A percentile compares a stretch with the other conserved stretches of the same genome.
Conservation (phyloP, 2,329 filamentous ascomycete species). For the Phyllachora maydis region DNA sequence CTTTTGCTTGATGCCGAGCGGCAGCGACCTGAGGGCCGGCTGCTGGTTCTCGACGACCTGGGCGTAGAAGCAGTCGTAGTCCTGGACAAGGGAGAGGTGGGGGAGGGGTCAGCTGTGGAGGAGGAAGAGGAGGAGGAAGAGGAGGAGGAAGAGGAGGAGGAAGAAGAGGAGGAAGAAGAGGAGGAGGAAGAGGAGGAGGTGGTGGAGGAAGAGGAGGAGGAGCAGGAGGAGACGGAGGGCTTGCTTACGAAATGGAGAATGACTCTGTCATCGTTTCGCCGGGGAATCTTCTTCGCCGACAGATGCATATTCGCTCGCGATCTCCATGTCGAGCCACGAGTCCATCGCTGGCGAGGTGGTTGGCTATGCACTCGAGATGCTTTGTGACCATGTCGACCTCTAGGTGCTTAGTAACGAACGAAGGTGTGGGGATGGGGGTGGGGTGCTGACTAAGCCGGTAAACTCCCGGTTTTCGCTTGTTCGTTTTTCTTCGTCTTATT, state of each 20-base stretch:
- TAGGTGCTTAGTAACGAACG: too few species aligned
- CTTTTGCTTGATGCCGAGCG: slow-evolving; percentile 79
- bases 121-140: slow-evolving; percentile 2
- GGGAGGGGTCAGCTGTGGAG: neutral
- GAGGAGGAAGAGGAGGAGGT: slow-evolving; percentile 3
- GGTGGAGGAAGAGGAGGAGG: slow-evolving; percentile 1
- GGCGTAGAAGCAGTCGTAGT: slow-evolving; percentile 88
- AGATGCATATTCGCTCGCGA: too few species aligned
- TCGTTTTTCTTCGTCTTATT: too few species aligned
- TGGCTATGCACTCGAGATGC: too few species aligned
- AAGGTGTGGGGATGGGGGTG: too few species aligned
- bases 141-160: slow-evolving; percentile 1
- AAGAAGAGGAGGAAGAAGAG: slow-evolving; percentile 2
- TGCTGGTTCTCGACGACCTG: slow-evolving; percentile 72
- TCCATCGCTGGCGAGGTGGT: too few species aligned
- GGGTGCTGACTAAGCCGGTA: too few species aligned
- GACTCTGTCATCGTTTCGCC: slow-evolving; percentile 39
- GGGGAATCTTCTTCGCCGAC: too few species aligned
- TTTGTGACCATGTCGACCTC: too few species aligned
- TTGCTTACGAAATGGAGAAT: slow-evolving; percentile 78
- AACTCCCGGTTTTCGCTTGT: too few species aligned
- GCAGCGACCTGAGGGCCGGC: slow-evolving; percentile 48
- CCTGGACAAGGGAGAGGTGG: slow-evolving; percentile 23
- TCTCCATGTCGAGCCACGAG: too few species aligned
- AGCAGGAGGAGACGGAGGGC: slow-evolving; percentile 10